Evolutionary conservation across 225 moss, liverwort and hornwort species (phyloP).

Genomic region (Straminergon stramineum): DNA sequence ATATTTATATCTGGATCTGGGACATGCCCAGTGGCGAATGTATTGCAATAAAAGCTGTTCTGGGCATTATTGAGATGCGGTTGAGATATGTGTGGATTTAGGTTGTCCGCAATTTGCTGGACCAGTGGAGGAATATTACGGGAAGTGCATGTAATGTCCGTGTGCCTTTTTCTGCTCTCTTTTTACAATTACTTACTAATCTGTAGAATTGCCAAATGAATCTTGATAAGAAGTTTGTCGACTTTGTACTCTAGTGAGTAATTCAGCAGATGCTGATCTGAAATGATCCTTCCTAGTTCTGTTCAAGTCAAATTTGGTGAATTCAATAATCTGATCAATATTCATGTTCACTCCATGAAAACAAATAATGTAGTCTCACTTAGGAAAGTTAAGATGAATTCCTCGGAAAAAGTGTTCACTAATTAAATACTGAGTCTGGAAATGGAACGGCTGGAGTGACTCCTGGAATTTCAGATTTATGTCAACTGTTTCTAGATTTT

Average conservation of each 20-base stretch:
- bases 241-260: not conserved
- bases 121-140: not conserved
- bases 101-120: not conserved
- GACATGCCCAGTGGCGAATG: no score
- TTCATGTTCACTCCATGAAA: not conserved
- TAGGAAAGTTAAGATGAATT: not conserved
- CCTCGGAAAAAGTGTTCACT: not conserved
- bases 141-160: not conserved
- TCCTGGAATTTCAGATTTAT: not conserved
- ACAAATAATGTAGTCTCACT: not conserved
- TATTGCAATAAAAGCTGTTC: not conserved
- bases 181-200: not conserved
- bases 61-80: not conserved
- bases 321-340: not conserved
- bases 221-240: not conserved
- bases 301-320: not conserved
- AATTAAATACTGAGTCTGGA: no score
- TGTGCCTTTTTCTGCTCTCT: not conserved
- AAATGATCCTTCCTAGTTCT: not conserved
- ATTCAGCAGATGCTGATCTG: not conserved
- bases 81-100: not conserved
- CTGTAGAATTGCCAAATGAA: not conserved
- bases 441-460: not conserved
- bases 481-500: not conserved
- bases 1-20: not conserved